Evolutionary conservation across 371 early-diverging fungal genomes (phyloP).

Genomic region (Mycotypha africana): DNA sequence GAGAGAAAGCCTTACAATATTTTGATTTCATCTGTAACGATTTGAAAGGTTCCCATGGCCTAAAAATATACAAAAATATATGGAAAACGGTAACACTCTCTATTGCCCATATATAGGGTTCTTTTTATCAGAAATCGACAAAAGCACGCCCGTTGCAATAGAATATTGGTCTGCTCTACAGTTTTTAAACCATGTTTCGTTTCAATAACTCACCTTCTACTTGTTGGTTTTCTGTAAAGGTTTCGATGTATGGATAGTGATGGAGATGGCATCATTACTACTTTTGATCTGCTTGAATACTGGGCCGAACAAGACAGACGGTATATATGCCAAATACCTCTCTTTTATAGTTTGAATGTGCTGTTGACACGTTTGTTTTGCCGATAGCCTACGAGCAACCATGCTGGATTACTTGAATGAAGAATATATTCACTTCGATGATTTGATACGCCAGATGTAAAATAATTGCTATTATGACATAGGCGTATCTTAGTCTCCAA

Average conservation of each 20-base stretch:
- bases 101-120: too few relatives aligned
- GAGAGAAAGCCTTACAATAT: slow-evolving; percentile 34
- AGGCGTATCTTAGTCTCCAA: too few relatives aligned
- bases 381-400: too few relatives aligned
- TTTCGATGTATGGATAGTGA: slow-evolving; percentile 90
- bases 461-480: too few relatives aligned
- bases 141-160: slow-evolving; percentile 68
- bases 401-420: slow-evolving; percentile 11
- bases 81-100: too few relatives aligned
- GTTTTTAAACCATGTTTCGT: too few relatives aligned
- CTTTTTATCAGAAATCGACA: slow-evolving; percentile 85
- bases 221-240: too few relatives aligned
- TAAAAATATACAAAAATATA: too few relatives aligned
- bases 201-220: too few relatives aligned
- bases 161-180: slow-evolving; percentile 92
- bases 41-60: too few relatives aligned
- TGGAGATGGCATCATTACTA: slow-evolving; percentile 79
- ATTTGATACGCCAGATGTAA: slow-evolving; percentile 43
- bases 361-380: too few relatives aligned
- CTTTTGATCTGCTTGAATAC: slow-evolving; percentile 80
- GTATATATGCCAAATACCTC: slow-evolving; percentile 5
- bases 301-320: slow-evolving; percentile 73
- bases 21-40: slow-evolving; percentile 45
- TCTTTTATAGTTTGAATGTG: too few relatives aligned
- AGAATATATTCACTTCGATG: slow-evolving; percentile 34